Evolutionary conservation across 768 basidiomycete genomes (phyloP).

Genomic region (Boletus rubropictus): DNA sequence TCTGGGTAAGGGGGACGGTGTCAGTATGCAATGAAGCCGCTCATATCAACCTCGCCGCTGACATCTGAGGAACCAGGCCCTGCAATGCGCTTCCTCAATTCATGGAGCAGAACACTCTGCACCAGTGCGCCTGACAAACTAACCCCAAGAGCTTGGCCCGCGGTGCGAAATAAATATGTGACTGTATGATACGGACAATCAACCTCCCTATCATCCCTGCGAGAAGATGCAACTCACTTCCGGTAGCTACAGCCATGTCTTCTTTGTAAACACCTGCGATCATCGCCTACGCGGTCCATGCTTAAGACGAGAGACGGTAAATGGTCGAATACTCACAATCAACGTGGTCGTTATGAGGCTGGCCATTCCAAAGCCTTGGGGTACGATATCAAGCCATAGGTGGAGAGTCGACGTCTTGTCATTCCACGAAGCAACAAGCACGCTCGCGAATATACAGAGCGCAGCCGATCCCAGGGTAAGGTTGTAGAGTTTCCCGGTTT

Average conservation of each 20-base stretch:
- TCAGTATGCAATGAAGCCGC: slow-evolving; percentile 15
- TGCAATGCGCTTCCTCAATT: slow-evolving; percentile 67
- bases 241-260: slow-evolving; percentile 85
- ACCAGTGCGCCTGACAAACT: slow-evolving; percentile 79
- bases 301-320: slow-evolving; percentile 4
- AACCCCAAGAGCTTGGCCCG: slow-evolving; percentile 94
- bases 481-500: slow-evolving; percentile 78
- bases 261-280: slow-evolving; percentile 75
- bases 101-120: slow-evolving; percentile 68
- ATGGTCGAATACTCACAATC: slow-evolving; percentile 51
- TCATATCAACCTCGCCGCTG: slow-evolving; percentile 33
- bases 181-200: slow-evolving; percentile 42
- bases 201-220: slow-evolving; percentile 6
- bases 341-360: slow-evolving; percentile 81
- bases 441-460: slow-evolving; percentile 53
- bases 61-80: slow-evolving; percentile 73
- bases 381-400: slow-evolving; percentile 74
- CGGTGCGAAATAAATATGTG: slow-evolving; percentile 89
- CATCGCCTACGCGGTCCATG: slow-evolving; percentile 56
- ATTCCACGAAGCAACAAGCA: slow-evolving; percentile 63
- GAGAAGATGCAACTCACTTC: slow-evolving; percentile 53
- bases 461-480: slow-evolving; percentile 65
- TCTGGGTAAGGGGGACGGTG: slow-evolving; percentile 37
- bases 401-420: slow-evolving; percentile 53
- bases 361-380: slow-evolving; percentile 80